Base-by-base conservation (phyloP, 192 early-diverging fungal genomes). In the Coemansia sp. region DNA sequence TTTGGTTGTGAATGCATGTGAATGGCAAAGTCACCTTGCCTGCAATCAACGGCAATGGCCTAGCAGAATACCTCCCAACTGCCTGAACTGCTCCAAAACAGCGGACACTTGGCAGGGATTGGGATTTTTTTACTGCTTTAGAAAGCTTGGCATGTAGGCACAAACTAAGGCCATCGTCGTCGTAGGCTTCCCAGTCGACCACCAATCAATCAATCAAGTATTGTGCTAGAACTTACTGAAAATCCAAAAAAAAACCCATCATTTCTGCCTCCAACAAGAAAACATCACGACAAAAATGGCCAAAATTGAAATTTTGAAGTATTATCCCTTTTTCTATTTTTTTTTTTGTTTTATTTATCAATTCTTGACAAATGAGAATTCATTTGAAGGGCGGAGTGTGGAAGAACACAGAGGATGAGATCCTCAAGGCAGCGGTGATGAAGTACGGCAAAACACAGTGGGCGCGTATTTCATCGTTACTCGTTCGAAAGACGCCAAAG, bases 351-450 rank as follows among this genome's bases (percentile, higher is more conserved):
- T 49, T 31, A 36, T 29, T 16, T 16, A 31, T 46, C 15, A 16
- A 31, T 12, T 40, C 10, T 27, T 10, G 34, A 40, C 27, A 5
- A 43, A 83, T 83, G 80, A 64, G 71, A 7, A 47, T 83, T 12
- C 76, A 83, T 44, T 43, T 83, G 54, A 83, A 83, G 71, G 97
- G 97, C 43, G 97, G 97, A 51, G 93, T 97, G 71, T 99, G 97
- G 97, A 97, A 97, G 76, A 99, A 99, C 87, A 97, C 96, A 34
- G 97, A 99, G 87, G 97, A 98, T 89, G 95, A 97, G 82, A 93
- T 96, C 75, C 90, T 97, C 74, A 97, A 96, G 87, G 97, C 93
- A 34, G 96, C 96, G 11, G 96, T 97, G 13, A 97, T 96, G 88
- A 51, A 97, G 76, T 99, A 98, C 74, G 97, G 97, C 73, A 98